Percentiles rank a stretch among this genome's conserved stretches.
Evolutionary conservation across 495 filamentous ascomycete genomes (phyloP).

Genomic region (Astrothelium macrocarpum): DNA sequence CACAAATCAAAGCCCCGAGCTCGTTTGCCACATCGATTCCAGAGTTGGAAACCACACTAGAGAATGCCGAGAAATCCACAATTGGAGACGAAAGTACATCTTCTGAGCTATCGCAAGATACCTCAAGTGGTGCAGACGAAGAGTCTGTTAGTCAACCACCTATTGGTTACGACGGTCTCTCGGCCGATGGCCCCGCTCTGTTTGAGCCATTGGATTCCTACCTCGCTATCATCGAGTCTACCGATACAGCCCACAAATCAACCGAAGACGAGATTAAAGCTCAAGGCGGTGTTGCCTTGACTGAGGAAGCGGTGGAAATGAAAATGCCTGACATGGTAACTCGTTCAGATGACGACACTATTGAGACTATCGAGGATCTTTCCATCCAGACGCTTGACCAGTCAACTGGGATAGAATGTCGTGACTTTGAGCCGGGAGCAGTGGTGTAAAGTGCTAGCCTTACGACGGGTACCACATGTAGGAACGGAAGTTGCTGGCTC

Average conservation of each 20-base stretch:
- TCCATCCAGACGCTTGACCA: not conserved
- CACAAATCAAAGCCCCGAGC: too few relatives aligned
- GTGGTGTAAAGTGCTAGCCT: not conserved
- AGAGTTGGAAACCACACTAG: too few relatives aligned
- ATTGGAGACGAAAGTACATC: too few relatives aligned
- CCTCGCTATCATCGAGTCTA: not conserved
- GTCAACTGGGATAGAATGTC: not conserved
- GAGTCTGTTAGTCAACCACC: not conserved
- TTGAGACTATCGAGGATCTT: not conserved
- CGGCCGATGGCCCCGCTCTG: not conserved
- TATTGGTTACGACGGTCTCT: not conserved
- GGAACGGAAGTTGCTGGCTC: not conserved
- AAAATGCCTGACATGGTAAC: slow-evolving; percentile 45
- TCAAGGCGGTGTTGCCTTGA: slow-evolving; percentile 44
- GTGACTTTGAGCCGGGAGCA: not conserved
- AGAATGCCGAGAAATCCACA: too few relatives aligned
- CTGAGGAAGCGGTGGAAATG: slow-evolving; percentile 46
- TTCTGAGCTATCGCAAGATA: not conserved
- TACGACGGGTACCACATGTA: not conserved
- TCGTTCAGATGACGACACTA: not conserved
- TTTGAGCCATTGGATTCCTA: not conserved
- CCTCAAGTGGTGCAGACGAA: not conserved
- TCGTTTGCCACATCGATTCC: too few relatives aligned
- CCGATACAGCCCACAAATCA: not conserved
- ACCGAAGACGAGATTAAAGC: slow-evolving; percentile 34